Evolutionary conservation across 106 monocot species (phyloP).

Genomic region (Dioscorea dumetorum): DNA sequence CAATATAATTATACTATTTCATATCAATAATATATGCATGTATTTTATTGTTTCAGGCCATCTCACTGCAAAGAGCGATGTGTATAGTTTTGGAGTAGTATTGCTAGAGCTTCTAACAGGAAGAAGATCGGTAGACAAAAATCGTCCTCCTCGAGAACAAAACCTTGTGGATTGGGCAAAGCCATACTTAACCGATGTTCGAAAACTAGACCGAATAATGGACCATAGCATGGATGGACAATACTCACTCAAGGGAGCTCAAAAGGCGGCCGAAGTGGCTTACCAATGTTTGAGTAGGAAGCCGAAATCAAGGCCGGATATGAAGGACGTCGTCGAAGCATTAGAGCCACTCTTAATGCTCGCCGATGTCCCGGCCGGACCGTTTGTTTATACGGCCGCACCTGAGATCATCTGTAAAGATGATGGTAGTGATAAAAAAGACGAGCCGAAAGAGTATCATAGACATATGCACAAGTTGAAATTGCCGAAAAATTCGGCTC

Average conservation of each 20-base stretch:
- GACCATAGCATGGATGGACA: constrained; percentile 43
- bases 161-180: constrained; percentile 64
- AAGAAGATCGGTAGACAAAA: constrained; percentile 39
- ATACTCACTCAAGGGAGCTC: constrained; percentile 43
- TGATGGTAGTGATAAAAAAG: neutral
- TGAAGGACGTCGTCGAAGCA: constrained; percentile 38
- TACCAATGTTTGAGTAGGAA: constrained; percentile 39
- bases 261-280: constrained; percentile 42
- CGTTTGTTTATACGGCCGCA: constrained; percentile 28
- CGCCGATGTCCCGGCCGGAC: constrained; percentile 30
- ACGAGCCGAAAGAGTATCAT: neutral
- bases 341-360: constrained; percentile 43
- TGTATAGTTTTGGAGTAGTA: constrained; percentile 67
- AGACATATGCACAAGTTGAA: constrained; percentile 9
- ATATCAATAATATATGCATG: neutral
- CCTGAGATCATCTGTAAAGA: constrained; percentile 2
- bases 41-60: constrained; percentile 18
- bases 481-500: neutral
- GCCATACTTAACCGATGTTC: constrained; percentile 23
- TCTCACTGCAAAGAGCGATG: constrained; percentile 64
- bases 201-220: constrained; percentile 33
- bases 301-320: constrained; percentile 44
- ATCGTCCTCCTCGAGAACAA: constrained; percentile 33
- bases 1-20: too few relatives aligned
- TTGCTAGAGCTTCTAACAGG: constrained; percentile 60